phyloP scores from a whole-genome alignment of 2,329 filamentous ascomycete species.

The Cordyceps farinosa region DNA sequence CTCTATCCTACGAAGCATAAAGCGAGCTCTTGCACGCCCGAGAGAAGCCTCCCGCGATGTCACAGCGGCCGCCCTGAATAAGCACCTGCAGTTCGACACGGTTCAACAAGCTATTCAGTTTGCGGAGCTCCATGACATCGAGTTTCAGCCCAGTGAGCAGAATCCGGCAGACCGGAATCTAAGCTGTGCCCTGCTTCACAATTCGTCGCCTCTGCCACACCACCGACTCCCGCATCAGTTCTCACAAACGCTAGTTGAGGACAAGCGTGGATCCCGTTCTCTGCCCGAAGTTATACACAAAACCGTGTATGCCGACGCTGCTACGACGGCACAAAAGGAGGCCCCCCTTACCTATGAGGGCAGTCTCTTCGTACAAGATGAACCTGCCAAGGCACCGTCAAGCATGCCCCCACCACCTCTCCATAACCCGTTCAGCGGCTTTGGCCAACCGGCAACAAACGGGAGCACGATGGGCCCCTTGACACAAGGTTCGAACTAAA shows the following conservation, averaged over 20 bases:
- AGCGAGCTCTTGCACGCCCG: constrained; percentile 53
- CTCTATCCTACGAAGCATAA: constrained; percentile 53
- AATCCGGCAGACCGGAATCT: constrained; percentile 34
- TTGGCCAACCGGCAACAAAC: not conserved
- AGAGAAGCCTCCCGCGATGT: constrained; percentile 58
- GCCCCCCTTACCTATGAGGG: constrained; percentile 23
- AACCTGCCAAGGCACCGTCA: not conserved
- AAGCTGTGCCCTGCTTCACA: constrained; percentile 44
- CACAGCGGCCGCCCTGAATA: constrained; percentile 53
- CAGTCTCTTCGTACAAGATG: constrained; percentile 29
- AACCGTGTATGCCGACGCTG: constrained; percentile 43
- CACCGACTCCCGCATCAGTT: constrained; percentile 53
- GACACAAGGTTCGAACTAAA: constrained; percentile 5
- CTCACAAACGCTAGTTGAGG: constrained; percentile 55
- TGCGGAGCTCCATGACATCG: constrained; percentile 54
- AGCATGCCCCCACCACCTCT: constrained; percentile 2
- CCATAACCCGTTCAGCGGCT: not conserved
- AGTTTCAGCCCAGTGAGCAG: constrained; percentile 41
- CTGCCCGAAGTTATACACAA: constrained; percentile 54
- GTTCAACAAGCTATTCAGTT: constrained; percentile 64
- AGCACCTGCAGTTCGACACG: constrained; percentile 63
- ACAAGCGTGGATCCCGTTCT: constrained; percentile 51
- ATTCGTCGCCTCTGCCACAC: constrained; percentile 42
- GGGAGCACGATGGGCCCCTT: not conserved
- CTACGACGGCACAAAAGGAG: not conserved